Percentiles rank a stretch among this genome's conserved stretches.
Conservation (phyloP, 2,329 filamentous ascomycete species). For the Apiospora sp. region DNA sequence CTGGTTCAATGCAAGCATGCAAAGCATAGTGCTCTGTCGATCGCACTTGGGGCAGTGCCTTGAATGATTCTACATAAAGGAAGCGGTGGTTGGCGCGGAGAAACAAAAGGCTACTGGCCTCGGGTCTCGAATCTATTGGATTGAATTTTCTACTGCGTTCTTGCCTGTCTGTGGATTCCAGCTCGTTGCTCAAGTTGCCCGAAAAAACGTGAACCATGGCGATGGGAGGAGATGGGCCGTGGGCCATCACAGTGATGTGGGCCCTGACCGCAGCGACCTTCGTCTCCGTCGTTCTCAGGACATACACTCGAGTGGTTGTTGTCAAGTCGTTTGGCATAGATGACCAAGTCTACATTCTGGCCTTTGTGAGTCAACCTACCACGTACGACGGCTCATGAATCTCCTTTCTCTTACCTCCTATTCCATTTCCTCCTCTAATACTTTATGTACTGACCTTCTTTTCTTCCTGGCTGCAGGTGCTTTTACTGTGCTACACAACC, state of each 20-base stretch:
- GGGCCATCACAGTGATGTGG: slow-evolving; percentile 10
- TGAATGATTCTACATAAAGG: background rate
- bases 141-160: too few relatives aligned
- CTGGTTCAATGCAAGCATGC: background rate
- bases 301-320: background rate
- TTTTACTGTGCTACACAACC: background rate
- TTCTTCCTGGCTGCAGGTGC: background rate
- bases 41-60: too few relatives aligned
- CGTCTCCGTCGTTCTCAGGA: background rate
- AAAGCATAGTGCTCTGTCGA: too few relatives aligned
- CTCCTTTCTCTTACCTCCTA: too few relatives aligned
- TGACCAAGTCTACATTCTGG: background rate
- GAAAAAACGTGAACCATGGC: background rate
- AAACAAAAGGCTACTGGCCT: background rate
- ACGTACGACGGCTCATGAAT: background rate
- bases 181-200: background rate
- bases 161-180: background rate
- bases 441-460: background rate
- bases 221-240: background rate
- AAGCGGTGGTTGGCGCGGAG: background rate
- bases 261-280: background rate
- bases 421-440: background rate
- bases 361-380: background rate
- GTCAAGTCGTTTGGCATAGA: slow-evolving; percentile 3
- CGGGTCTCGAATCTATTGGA: background rate